Percentiles rank a stretch among this genome's conserved stretches.
Evolutionary conservation across 2,329 filamentous ascomycete species (phyloP).

Genomic region (Alternaria ventricosa): DNA sequence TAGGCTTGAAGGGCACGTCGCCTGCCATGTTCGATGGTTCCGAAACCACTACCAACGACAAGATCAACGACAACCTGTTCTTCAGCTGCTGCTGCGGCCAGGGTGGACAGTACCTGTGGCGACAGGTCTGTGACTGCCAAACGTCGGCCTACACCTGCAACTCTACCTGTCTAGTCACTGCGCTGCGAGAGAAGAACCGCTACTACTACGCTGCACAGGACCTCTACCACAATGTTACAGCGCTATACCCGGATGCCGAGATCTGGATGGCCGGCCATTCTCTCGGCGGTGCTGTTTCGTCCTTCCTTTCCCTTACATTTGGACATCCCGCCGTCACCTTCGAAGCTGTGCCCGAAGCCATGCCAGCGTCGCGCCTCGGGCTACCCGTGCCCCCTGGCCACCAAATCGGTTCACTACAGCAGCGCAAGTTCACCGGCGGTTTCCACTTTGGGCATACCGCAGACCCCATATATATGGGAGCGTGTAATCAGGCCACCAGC

Average conservation of each 20-base stretch:
- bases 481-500: conserved; percentile 88
- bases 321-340: conserved; percentile 91
- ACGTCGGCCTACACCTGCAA: conserved; percentile 89
- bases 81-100: conserved; percentile 98
- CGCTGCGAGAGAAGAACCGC: conserved; percentile 79
- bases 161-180: conserved; percentile 81
- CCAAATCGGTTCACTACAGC: conserved; percentile 72
- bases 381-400: conserved; percentile 83
- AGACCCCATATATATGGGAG: conserved; percentile 92
- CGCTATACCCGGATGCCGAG: conserved; percentile 81
- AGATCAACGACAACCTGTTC: conserved; percentile 96
- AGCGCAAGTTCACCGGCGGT: conserved; percentile 68
- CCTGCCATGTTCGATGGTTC: conserved; percentile 95
- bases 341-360: conserved; percentile 88
- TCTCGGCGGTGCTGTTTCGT: conserved; percentile 85
- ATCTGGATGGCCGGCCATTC: conserved; percentile 94
- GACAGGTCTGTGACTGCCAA: conserved; percentile 92
- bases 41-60: conserved; percentile 95
- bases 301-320: conserved; percentile 89
- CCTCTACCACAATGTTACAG: conserved; percentile 90
- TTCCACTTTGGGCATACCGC: conserved; percentile 96
- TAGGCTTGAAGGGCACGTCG: conserved; percentile 89
- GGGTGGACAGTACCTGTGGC: conserved; percentile 88
- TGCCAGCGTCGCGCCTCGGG: conserved; percentile 83
- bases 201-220: conserved; percentile 92